Percentiles rank a stretch among this genome's conserved stretches.
phyloP scores from a whole-genome alignment of 805 yeast genomes.

The Jamesozyma lodderae region DNA sequence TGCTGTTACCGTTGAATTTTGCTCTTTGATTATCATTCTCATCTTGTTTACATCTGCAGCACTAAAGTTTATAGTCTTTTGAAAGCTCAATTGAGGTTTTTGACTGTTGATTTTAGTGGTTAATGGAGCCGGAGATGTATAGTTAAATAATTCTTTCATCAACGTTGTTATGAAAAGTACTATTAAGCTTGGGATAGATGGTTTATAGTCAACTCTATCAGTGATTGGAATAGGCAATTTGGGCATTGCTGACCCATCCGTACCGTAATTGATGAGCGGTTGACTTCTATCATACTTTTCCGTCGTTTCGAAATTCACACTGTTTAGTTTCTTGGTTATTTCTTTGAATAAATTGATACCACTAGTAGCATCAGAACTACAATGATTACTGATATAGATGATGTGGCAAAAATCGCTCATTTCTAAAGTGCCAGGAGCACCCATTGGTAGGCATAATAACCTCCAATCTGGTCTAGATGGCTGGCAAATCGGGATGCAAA shows the following conservation, averaged over 20 bases:
- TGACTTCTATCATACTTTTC: no score
- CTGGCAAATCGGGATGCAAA: slow-evolving; percentile 15
- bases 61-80: slow-evolving; percentile 10
- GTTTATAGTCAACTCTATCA: slow-evolving; percentile 16
- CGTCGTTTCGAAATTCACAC: no score
- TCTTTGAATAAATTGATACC: slow-evolving; percentile 19
- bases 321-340: slow-evolving; percentile 9
- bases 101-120: slow-evolving; percentile 5
- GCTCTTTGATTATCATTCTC: slow-evolving; percentile 7
- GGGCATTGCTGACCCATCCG: no score
- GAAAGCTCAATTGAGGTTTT: slow-evolving; percentile 7
- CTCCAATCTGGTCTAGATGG: slow-evolving; percentile 20
- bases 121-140: slow-evolving; percentile 8
- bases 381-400: slow-evolving; percentile 20
- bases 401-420: slow-evolving; percentile 5
- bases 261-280: no score
- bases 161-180: slow-evolving; percentile 9
- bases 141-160: slow-evolving; percentile 10
- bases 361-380: slow-evolving; percentile 20
- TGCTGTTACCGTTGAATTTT: slow-evolving; percentile 20
- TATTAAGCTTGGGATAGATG: slow-evolving; percentile 9
- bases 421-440: background rate
- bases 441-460: slow-evolving; percentile 11
- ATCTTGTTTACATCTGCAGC: slow-evolving; percentile 8
- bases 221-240: slow-evolving; percentile 19